Evolutionary conservation across 2,329 filamentous ascomycete species (phyloP).

Genomic region (Colletotrichum sp.): DNA sequence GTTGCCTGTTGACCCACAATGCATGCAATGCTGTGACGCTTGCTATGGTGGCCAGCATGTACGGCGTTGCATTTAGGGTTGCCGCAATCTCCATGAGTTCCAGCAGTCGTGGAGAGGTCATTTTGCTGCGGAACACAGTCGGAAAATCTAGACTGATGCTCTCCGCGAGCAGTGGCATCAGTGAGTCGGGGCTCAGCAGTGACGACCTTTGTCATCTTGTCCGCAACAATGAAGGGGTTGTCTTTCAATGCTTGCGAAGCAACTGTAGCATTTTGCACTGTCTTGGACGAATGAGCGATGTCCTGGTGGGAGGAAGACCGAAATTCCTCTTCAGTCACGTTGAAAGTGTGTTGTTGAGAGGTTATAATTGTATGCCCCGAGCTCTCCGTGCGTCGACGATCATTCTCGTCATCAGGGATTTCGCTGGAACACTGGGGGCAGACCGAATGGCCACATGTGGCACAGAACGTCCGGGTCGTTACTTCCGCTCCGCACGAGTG

Average conservation of each 20-base stretch:
- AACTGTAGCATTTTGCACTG: background rate
- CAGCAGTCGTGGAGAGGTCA: constrained; percentile 17
- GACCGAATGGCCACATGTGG: constrained; percentile 54
- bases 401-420: constrained; percentile 25
- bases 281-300: background rate
- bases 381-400: background rate
- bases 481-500: constrained; percentile 54
- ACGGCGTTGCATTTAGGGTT: constrained; percentile 30
- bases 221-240: constrained; percentile 37
- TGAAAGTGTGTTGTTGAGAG: background rate
- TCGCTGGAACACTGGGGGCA: constrained; percentile 52
- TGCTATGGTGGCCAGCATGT: constrained; percentile 28
- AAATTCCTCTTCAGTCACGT: background rate
- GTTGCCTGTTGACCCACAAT: constrained; percentile 19
- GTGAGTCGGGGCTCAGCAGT: constrained; percentile 26
- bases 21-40: constrained; percentile 38
- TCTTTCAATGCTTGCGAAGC: constrained; percentile 26
- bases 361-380: background rate
- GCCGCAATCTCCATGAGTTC: constrained; percentile 27
- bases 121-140: constrained; percentile 30
- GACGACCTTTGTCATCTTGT: constrained; percentile 26
- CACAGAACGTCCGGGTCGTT: constrained; percentile 42
- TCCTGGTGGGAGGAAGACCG: background rate
- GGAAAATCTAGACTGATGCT: constrained; percentile 26
- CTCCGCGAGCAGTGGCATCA: constrained; percentile 22